Evolutionary conservation across 129 eudicot genomes (phyloP).

Genomic region (Tanacetum coccineum): DNA sequence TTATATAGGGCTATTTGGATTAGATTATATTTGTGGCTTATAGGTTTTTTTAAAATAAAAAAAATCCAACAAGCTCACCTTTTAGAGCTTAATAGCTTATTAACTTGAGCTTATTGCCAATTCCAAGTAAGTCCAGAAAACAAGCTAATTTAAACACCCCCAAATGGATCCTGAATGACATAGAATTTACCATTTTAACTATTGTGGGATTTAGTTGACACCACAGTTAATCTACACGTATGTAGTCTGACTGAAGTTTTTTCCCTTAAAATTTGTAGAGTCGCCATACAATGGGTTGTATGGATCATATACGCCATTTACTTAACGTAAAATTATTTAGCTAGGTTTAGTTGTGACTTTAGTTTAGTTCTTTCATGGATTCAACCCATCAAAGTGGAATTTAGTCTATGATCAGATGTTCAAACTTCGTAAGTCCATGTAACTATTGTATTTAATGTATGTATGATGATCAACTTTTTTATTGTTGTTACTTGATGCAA

Average conservation of each 20-base stretch:
- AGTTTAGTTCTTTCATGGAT: not conserved
- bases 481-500: too few species aligned
- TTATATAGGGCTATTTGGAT: too few species aligned
- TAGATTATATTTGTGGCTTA: too few species aligned
- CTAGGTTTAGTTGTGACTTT: not conserved
- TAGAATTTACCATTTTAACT: not conserved
- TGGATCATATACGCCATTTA: constrained; percentile 3
- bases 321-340: constrained; percentile 14
- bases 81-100: too few species aligned
- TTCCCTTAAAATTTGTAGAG: not conserved
- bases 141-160: too few species aligned
- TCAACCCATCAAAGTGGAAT: constrained; percentile 14
- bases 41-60: too few species aligned
- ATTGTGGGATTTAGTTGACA: not conserved
- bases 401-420: constrained; percentile 14
- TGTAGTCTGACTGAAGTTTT: not conserved
- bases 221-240: not conserved
- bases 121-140: too few species aligned
- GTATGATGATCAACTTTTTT: too few species aligned
- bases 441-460: constrained; percentile 5
- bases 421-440: constrained; percentile 13
- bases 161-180: not conserved
- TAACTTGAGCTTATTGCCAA: too few species aligned
- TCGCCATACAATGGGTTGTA: not conserved
- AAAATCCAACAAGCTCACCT: too few species aligned